Evolutionary conservation across 495 filamentous ascomycete genomes (phyloP), one percentile per base, ranked within the genome.

Genomic region (Podospora pseudoanserina): DNA sequence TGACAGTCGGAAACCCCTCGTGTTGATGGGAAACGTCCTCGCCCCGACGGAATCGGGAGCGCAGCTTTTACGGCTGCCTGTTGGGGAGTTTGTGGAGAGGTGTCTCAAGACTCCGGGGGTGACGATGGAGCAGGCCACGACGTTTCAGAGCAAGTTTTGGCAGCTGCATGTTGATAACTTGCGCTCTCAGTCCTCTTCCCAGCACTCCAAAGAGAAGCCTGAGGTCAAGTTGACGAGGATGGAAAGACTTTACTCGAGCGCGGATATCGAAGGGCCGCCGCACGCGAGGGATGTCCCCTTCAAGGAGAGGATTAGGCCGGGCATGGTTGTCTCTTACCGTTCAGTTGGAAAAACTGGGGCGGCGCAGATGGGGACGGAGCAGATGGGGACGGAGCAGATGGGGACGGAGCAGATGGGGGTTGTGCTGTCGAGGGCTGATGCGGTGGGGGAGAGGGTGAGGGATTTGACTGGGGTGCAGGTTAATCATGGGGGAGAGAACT

Each of bases 91-190:
- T 20, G 26, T 73, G 13, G 19, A 61, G 3, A 70, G 74, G 3
- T 72, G 72, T 57, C 64, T 74, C 27, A 59, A 72, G 56, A 76
- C 76, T 13, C 57, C 1, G 72, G 68, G 6, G 39, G 39, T 13
- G 39, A 11, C 1, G 68, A 16, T n/a, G 5, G 73, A 79, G 26
- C 75, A 79, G 34, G 78, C 77, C 0, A 66, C 68, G 2, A 76
- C 77, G 1, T 77, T 80, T 65, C 74, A 73, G 28, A 13, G 71
- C 59, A 80, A 80, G 66, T 66, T 80, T 16, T 78, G 76, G 76
- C 64, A 68, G 26, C 32, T 76, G 34, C 78, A 79, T 55, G 67
- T 77, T 16, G 77, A 80, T 27, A 11, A 58, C 39, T 15, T 32
- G 11, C 26, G 19, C 15, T 60, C 23, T 1, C 1, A 23, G 23